Conservation (phyloP, 2,329 filamentous ascomycete genomes). For the Thelonectria olida region DNA sequence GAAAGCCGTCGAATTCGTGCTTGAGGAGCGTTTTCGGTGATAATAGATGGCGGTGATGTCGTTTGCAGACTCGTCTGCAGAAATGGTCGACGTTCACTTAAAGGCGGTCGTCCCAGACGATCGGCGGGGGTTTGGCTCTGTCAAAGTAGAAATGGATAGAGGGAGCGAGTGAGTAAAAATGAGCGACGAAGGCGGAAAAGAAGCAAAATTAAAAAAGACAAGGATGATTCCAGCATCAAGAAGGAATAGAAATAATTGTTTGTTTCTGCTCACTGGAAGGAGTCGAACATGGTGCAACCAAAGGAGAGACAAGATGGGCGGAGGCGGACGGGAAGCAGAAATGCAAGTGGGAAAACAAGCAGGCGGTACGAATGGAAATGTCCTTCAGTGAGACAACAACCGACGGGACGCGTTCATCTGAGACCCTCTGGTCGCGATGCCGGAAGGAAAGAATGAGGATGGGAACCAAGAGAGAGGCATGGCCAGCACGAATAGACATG, state of each 20-base stretch:
- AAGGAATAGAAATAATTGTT: background rate
- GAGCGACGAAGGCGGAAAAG: slow-evolving; percentile 6
- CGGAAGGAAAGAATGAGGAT: background rate
- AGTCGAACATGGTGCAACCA: slow-evolving; percentile 14
- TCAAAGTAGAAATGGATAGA: background rate
- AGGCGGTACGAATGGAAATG: background rate
- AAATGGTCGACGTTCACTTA: background rate
- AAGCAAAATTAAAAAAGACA: background rate
- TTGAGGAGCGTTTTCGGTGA: background rate
- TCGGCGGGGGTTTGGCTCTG: background rate
- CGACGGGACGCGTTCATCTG: slow-evolving; percentile 1
- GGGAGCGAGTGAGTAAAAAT: background rate
- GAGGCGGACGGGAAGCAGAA: background rate
- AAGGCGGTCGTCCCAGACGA: slow-evolving; percentile 8
- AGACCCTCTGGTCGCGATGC: slow-evolving; percentile 4
- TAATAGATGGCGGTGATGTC: background rate
- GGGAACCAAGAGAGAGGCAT: background rate
- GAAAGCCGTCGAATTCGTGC: background rate
- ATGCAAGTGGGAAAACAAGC: background rate
- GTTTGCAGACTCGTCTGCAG: background rate
- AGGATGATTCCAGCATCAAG: slow-evolving; percentile 17
- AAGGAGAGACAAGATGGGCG: background rate
- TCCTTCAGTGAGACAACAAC: background rate
- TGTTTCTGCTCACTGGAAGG: background rate
- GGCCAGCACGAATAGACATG: background rate